Conservation (phyloP, 495 filamentous ascomycete species). For the Echria macrotheca region DNA sequence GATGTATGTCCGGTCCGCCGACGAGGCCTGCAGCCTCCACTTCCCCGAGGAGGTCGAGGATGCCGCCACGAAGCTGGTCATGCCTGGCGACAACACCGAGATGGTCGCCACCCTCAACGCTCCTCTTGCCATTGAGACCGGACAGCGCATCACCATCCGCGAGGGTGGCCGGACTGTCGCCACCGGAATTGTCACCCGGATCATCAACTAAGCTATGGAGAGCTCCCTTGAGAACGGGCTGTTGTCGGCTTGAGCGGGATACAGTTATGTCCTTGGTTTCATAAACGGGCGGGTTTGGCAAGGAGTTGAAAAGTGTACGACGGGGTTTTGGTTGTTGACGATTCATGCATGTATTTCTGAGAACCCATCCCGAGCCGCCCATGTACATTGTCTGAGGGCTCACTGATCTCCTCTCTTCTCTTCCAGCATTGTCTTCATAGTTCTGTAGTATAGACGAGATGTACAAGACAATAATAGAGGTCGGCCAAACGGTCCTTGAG, state of each 20-base stretch:
- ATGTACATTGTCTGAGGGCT: slow-evolving; percentile 18
- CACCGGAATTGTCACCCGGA: slow-evolving; percentile 83
- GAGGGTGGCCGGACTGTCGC: slow-evolving; percentile 93
- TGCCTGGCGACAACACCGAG: slow-evolving; percentile 98
- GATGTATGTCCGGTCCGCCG: slow-evolving; percentile 89
- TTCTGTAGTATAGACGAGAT: slow-evolving; percentile 31
- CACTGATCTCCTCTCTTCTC: slow-evolving; percentile 28
- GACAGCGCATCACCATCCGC: slow-evolving; percentile 92
- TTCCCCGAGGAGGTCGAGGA: slow-evolving; percentile 77
- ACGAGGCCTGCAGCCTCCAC: slow-evolving; percentile 74
- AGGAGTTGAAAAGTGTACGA: slow-evolving; percentile 11
- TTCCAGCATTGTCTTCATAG: slow-evolving; percentile 25
- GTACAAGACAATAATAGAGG: slow-evolving; percentile 26
- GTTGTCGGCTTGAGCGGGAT: neutral
- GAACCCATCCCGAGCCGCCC: slow-evolving; percentile 4
- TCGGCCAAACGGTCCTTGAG: too few species aligned
- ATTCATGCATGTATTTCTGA: slow-evolving; percentile 8
- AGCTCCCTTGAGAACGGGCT: neutral
- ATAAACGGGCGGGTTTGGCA: slow-evolving; percentile 7
- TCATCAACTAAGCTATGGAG: slow-evolving; percentile 54
- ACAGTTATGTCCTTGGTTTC: slow-evolving; percentile 5
- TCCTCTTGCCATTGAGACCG: slow-evolving; percentile 79
- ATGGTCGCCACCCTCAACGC: slow-evolving; percentile 77
- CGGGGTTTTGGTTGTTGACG: neutral
- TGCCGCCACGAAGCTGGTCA: slow-evolving; percentile 64